Conservation (phyloP, 257 asterid genomes). For the Verbena officinalis region DNA sequence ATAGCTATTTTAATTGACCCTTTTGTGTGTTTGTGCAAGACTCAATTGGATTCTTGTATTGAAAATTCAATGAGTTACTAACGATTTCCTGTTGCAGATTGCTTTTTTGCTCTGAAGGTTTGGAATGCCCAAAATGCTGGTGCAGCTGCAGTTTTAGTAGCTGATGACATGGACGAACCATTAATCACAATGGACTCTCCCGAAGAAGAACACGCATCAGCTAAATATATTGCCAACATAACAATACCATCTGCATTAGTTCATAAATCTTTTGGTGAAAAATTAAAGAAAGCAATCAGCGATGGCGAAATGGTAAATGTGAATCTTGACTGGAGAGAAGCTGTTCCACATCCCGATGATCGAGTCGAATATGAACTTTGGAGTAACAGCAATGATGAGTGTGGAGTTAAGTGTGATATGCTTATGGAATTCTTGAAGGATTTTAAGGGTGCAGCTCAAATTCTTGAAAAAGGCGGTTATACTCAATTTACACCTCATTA, state of each 20-base stretch:
- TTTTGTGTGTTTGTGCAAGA: not conserved
- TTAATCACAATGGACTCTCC: conserved; percentile 94
- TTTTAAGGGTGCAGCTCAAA: conserved; percentile 94
- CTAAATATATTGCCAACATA: conserved; percentile 66
- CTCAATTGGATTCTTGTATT: too few species aligned
- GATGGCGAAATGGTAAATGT: conserved; percentile 87
- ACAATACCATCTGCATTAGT: conserved; percentile 90
- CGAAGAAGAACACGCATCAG: conserved; percentile 62
- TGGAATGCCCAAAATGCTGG: conserved; percentile 98
- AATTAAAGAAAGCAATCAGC: conserved; percentile 63
- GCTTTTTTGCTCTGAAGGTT: conserved; percentile 87
- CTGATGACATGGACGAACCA: conserved; percentile 68
- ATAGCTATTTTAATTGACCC: not conserved
- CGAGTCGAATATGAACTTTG: conserved; percentile 97
- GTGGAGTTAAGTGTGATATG: conserved; percentile 93
- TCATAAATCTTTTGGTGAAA: conserved; percentile 64
- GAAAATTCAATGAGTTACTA: too few species aligned
- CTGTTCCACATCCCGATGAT: conserved; percentile 98
- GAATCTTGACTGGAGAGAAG: conserved; percentile 97
- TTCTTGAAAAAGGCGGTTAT: conserved; percentile 92
- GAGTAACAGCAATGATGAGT: conserved; percentile 96
- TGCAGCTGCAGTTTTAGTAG: conserved; percentile 93
- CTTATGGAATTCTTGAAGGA: conserved; percentile 86
- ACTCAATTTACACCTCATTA: conserved; percentile 95
- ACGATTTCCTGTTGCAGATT: conserved; percentile 56